Percentiles rank a stretch among this genome's conserved stretches.
Conservation (phyloP, 2,329 filamentous ascomycete genomes). For the Phaeosphaeria sp. region DNA sequence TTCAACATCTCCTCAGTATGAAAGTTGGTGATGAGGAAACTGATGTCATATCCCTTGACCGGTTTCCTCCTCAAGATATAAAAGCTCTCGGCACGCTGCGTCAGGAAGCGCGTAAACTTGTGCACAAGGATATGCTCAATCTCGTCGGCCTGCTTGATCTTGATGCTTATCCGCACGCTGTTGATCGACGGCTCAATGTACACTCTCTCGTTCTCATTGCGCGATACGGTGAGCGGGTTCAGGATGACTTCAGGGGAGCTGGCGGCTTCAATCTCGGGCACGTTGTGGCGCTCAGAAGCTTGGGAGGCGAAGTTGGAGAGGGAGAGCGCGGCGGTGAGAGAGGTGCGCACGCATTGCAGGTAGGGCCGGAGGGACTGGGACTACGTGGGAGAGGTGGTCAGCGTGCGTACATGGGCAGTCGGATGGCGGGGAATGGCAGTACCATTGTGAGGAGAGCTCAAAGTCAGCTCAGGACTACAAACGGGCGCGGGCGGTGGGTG, state of each 20-base stretch:
- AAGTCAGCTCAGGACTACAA: constrained; percentile 23
- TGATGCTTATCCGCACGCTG: constrained; percentile 95
- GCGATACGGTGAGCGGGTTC: constrained; percentile 86
- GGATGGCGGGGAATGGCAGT: constrained; percentile 6
- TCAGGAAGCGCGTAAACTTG: constrained; percentile 97
- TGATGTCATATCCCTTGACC: constrained; percentile 98
- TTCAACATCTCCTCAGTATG: constrained; percentile 99
- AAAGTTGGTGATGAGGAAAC: constrained; percentile 97
- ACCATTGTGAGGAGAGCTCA: constrained; percentile 38
- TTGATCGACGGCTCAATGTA: constrained; percentile 97
- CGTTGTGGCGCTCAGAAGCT: constrained; percentile 95
- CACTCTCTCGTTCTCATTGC: constrained; percentile 97
- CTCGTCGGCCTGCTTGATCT: constrained; percentile 99
- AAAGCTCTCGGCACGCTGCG: constrained; percentile 93
- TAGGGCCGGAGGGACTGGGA: constrained; percentile 97
- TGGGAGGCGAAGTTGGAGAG: constrained; percentile 98
- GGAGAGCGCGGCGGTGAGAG: constrained; percentile 89
- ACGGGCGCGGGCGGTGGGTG: constrained; percentile 21
- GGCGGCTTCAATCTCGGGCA: constrained; percentile 93
- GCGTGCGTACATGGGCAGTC: constrained; percentile 12
- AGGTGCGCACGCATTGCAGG: constrained; percentile 93
- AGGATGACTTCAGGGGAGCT: constrained; percentile 93
- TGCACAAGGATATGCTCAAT: constrained; percentile 98
- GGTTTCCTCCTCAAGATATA: constrained; percentile 96
- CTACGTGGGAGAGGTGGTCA: constrained; percentile 53